Conservation (phyloP, 768 basidiomycete genomes). For the Gymnopilus dilepis region DNA sequence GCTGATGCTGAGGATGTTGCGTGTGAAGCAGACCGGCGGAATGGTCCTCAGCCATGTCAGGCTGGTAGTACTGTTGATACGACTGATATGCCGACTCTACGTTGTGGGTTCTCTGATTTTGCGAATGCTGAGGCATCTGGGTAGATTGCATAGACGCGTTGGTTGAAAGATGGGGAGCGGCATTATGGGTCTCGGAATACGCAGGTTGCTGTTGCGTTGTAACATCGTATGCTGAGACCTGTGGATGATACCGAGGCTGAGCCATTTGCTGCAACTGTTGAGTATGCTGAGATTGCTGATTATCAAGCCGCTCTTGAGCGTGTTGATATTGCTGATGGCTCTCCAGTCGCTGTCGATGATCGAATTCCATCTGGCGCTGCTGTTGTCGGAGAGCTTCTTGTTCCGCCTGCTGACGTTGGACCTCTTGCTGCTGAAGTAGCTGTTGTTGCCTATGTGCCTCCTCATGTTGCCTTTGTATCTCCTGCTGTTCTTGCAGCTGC, state of each 20-base stretch:
- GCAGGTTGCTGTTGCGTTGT: conserved; percentile 17
- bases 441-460: conserved; percentile 23
- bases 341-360: conserved; percentile 21
- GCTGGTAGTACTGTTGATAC: conserved; percentile 11
- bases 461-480: conserved; percentile 25
- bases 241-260: conserved; percentile 21
- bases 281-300: conserved; percentile 26
- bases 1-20: conserved; percentile 8
- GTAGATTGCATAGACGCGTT: neutral
- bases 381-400: conserved; percentile 23
- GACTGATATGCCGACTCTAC: conserved; percentile 2
- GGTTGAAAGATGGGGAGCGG: neutral
- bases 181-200: conserved; percentile 6
- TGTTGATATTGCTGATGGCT: conserved; percentile 26
- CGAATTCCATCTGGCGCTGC: conserved; percentile 20
- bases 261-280: conserved; percentile 26
- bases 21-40: neutral
- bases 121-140: conserved; percentile 9
- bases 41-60: neutral
- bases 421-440: conserved; percentile 20
- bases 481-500: conserved; percentile 26
- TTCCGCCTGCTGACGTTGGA: conserved; percentile 24
- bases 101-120: conserved; percentile 8
- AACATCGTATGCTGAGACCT: conserved; percentile 18
- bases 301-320: conserved; percentile 26